Evolutionary conservation across 345 rosid genomes (phyloP).

Genomic region (Acer campestre): DNA sequence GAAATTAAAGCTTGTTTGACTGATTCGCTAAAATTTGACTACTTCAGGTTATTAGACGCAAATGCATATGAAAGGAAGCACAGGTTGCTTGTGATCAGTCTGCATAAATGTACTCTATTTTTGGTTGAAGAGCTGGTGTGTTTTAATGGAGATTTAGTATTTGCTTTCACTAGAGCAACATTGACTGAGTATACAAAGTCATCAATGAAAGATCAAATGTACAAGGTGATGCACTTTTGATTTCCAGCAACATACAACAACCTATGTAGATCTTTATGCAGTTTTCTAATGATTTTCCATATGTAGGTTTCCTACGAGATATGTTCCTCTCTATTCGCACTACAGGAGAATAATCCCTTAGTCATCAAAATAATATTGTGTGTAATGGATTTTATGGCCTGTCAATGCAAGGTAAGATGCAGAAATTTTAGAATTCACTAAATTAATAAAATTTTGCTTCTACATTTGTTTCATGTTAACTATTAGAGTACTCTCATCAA

Average conservation of each 20-base stretch:
- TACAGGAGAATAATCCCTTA: conserved; percentile 37
- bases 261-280: background rate
- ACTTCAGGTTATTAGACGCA: conserved; percentile 62
- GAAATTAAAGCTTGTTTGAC: background rate
- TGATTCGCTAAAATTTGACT: conserved; percentile 13
- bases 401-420: conserved; percentile 58
- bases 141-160: conserved; percentile 47
- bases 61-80: conserved; percentile 60
- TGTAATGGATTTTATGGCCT: conserved; percentile 44
- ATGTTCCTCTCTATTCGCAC: conserved; percentile 55
- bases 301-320: conserved; percentile 70
- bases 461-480: background rate
- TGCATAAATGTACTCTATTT: conserved; percentile 53
- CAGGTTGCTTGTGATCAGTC: conserved; percentile 47
- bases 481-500: background rate
- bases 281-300: conserved; percentile 22
- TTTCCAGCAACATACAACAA: background rate
- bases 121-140: conserved; percentile 51
- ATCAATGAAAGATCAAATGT: conserved; percentile 60
- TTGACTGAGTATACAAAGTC: conserved; percentile 55
- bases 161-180: conserved; percentile 42
- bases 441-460: background rate
- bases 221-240: conserved; percentile 48
- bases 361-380: conserved; percentile 39
- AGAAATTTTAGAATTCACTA: background rate